These are phyloP conservation scores for Cichorium intybus DNA, from an alignment of 140 eudicot genomes.

Conservation along the genomic window DNA sequence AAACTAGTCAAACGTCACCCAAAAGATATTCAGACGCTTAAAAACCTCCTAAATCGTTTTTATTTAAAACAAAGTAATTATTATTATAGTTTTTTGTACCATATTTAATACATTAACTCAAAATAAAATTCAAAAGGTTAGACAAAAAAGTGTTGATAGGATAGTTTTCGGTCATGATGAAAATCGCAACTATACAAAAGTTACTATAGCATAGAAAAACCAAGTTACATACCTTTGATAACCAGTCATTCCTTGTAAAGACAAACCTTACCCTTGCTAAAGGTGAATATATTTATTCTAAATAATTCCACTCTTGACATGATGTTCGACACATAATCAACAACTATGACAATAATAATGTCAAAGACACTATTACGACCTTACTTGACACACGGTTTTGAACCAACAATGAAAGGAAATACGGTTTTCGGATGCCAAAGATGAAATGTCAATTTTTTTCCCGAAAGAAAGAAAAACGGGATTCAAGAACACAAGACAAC, in stretches of 20 bases:
- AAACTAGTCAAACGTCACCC: not conserved
- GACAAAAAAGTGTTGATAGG: not conserved
- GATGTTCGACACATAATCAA: not conserved
- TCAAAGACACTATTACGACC: not conserved
- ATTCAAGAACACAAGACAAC: constrained; percentile 4
- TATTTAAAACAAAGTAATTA: too few relatives aligned
- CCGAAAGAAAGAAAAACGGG: constrained; percentile 6
- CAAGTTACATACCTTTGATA: not conserved
- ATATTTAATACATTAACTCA: not conserved
- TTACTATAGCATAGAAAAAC: not conserved
- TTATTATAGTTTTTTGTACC: not conserved
- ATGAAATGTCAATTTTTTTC: not conserved
- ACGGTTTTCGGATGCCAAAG: constrained; percentile 1
- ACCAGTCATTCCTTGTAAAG: not conserved
- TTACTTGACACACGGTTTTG: not conserved
- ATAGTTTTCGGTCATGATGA: not conserved
- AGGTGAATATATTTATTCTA: not conserved
- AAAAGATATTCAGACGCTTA: not conserved
- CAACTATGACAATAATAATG: not conserved
- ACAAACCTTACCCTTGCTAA: not conserved
- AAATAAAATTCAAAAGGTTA: too few relatives aligned
- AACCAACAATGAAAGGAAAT: not conserved
- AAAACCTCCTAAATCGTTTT: not conserved
- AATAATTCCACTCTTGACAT: not conserved
- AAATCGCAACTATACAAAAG: not conserved